phyloP scores from a whole-genome alignment of 768 basidiomycete species.

The Suillus ampliporus region DNA sequence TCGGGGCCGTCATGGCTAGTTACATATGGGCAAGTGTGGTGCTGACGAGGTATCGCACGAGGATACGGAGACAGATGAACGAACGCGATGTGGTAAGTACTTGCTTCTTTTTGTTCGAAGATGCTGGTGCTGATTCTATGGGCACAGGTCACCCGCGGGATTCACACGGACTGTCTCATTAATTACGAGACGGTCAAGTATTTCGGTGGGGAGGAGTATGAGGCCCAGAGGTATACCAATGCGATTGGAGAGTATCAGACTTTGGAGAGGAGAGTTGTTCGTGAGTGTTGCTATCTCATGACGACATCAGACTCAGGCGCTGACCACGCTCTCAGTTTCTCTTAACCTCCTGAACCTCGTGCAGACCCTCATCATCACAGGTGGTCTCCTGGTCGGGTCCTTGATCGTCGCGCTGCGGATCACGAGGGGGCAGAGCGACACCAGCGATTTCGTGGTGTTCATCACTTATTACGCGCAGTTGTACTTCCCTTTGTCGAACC shows the following conservation, averaged over 20 bases:
- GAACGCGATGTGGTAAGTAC: constrained; percentile 73
- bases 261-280: constrained; percentile 74
- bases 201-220: constrained; percentile 86
- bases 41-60: constrained; percentile 76
- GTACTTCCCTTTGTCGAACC: constrained; percentile 76
- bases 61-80: constrained; percentile 78
- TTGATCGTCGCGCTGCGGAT: constrained; percentile 79
- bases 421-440: constrained; percentile 51
- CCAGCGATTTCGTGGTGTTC: constrained; percentile 78
- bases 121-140: background rate
- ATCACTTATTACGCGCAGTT: constrained; percentile 84
- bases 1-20: constrained; percentile 74
- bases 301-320: background rate
- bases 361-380: constrained; percentile 82
- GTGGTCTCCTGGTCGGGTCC: constrained; percentile 78
- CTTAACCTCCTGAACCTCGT: constrained; percentile 77
- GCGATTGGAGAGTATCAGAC: constrained; percentile 78
- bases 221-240: constrained; percentile 69
- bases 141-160: constrained; percentile 72
- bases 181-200: constrained; percentile 90
- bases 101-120: background rate
- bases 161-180: constrained; percentile 80
- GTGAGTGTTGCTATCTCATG: constrained; percentile 45
- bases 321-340: constrained; percentile 53
- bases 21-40: constrained; percentile 57